These are phyloP conservation scores for Pleoardoris graminearum DNA, from an alignment of 2,329 filamentous ascomycete genomes.

Conservation along the genomic window DNA sequence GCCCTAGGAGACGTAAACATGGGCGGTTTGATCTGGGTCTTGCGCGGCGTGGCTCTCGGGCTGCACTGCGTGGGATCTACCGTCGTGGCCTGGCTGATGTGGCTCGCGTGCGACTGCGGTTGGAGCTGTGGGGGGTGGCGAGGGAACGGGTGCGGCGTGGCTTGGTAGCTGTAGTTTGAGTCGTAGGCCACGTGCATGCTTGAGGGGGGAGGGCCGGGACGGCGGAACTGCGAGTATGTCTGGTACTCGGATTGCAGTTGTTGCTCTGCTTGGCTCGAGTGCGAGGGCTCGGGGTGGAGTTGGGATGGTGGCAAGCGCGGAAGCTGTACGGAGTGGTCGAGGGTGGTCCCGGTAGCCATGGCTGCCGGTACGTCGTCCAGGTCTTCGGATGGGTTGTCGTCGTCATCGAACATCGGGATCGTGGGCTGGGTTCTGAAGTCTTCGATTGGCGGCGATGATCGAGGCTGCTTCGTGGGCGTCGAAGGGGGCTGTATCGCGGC, in stretches of 20 bases:
- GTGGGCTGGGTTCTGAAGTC: not conserved
- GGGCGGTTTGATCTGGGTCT: not conserved
- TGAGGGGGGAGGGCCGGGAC: constrained; percentile 22
- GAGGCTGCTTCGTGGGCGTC: not conserved
- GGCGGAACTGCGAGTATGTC: constrained; percentile 38
- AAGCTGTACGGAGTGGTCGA: constrained; percentile 23
- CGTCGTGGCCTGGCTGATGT: constrained; percentile 40
- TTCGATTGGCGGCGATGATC: not conserved
- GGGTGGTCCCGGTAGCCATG: not conserved
- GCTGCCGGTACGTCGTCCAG: constrained; percentile 9
- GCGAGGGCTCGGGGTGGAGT: constrained; percentile 27
- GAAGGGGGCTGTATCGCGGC: not conserved
- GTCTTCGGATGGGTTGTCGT: constrained; percentile 19
- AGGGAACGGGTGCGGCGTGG: constrained; percentile 19
- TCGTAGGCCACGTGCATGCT: constrained; percentile 35
- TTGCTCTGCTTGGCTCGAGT: constrained; percentile 39
- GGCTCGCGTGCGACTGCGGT: constrained; percentile 8
- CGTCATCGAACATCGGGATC: constrained; percentile 1
- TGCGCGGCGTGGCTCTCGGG: constrained; percentile 14
- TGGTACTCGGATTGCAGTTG: constrained; percentile 38
- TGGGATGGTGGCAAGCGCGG: constrained; percentile 24
- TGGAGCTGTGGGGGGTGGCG: constrained; percentile 3
- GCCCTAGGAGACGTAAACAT: constrained; percentile 16
- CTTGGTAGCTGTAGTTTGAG: constrained; percentile 29
- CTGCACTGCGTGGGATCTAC: constrained; percentile 25